A percentile compares a stretch with the other conserved stretches of the same genome.
phyloP scores from a whole-genome alignment of 257 asterid genomes.

The Marsdenia floribunda region DNA sequence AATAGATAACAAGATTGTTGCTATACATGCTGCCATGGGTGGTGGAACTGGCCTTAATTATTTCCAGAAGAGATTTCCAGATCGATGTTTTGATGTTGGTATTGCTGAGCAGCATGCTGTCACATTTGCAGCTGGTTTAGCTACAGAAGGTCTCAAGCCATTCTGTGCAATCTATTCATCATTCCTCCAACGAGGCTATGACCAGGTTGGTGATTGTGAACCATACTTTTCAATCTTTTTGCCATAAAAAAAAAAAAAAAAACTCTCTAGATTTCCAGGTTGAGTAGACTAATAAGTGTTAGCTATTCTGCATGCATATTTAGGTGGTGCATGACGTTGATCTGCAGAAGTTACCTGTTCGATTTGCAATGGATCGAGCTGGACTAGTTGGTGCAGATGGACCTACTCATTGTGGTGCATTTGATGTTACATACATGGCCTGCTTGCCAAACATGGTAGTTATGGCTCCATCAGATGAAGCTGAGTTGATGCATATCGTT shows the following conservation, averaged over 20 bases:
- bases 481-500: slow-evolving; percentile 78
- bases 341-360: slow-evolving; percentile 73
- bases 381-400: slow-evolving; percentile 89
- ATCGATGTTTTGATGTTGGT: slow-evolving; percentile 72
- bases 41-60: slow-evolving; percentile 78
- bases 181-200: slow-evolving; percentile 73
- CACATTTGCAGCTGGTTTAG: slow-evolving; percentile 82
- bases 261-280: not conserved
- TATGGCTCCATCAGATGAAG: slow-evolving; percentile 85
- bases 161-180: slow-evolving; percentile 78
- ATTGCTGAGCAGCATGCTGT: slow-evolving; percentile 90
- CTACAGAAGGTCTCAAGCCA: slow-evolving; percentile 78
- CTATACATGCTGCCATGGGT: slow-evolving; percentile 87
- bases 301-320: not conserved
- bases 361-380: slow-evolving; percentile 82
- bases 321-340: slow-evolving; percentile 88
- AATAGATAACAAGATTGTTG: slow-evolving; percentile 49
- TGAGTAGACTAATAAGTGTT: not conserved
- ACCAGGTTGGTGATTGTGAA: slow-evolving; percentile 39
- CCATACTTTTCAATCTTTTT: slow-evolving; percentile 24
- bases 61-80: slow-evolving; percentile 60
- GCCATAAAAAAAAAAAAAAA: not conserved
- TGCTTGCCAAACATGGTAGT: slow-evolving; percentile 85
- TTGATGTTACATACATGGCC: slow-evolving; percentile 75
- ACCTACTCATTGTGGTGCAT: slow-evolving; percentile 83